Conservation (phyloP, 257 asterid species). For the Anisodus tanguticus region DNA sequence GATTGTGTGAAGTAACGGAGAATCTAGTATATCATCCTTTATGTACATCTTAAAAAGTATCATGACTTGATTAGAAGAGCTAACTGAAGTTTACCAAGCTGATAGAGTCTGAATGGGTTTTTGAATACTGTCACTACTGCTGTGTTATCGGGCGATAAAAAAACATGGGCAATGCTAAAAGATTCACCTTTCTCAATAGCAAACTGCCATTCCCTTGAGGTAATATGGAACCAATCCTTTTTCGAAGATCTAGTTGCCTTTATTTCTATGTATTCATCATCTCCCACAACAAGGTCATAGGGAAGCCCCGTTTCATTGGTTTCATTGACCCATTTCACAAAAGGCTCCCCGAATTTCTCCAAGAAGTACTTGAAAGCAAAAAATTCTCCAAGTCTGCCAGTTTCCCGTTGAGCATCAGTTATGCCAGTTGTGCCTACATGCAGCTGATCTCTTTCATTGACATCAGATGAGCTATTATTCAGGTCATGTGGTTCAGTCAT, state of each 20-base stretch:
- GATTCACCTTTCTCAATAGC: conserved; percentile 88
- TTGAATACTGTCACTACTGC: conserved; percentile 72
- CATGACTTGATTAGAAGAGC: conserved; percentile 55
- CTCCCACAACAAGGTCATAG: conserved; percentile 68
- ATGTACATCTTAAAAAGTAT: background rate
- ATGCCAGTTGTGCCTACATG: conserved; percentile 30
- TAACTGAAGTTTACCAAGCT: conserved; percentile 72
- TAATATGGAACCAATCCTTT: conserved; percentile 74
- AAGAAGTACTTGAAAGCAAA: conserved; percentile 69
- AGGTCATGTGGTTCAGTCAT: conserved; percentile 37
- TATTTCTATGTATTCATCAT: conserved; percentile 77
- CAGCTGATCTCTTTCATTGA: conserved; percentile 44
- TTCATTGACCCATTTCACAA: conserved; percentile 87
- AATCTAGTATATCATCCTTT: background rate
- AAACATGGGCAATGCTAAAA: conserved; percentile 84
- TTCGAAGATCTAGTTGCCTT: conserved; percentile 70
- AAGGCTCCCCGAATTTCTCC: conserved; percentile 45
- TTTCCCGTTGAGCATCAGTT: conserved; percentile 54
- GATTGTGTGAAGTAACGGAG: background rate
- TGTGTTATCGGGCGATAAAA: conserved; percentile 54
- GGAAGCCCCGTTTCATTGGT: conserved; percentile 80
- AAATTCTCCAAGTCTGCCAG: conserved; percentile 85
- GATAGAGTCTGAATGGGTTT: conserved; percentile 75
- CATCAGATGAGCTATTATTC: conserved; percentile 35
- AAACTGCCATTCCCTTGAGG: conserved; percentile 87